phyloP scores from a whole-genome alignment of 192 early-diverging fungal genomes.

The Gamsiella multidivaricata region DNA sequence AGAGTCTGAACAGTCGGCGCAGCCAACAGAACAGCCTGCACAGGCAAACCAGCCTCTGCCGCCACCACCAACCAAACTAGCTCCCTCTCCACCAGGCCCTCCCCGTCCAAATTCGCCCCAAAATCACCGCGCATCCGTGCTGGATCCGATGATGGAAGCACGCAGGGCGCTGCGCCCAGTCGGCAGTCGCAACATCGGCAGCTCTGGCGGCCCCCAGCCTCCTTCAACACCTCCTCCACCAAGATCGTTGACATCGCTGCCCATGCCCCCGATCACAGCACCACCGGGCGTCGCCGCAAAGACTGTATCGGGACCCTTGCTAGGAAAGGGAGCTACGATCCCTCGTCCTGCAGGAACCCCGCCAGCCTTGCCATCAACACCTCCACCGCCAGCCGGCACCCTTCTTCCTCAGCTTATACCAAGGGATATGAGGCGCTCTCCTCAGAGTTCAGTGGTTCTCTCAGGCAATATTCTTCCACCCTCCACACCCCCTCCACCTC shows the following conservation, averaged over 20 bases:
- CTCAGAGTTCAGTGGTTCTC: constrained; percentile 24
- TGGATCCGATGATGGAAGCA: constrained; percentile 45
- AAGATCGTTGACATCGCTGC: constrained; percentile 26
- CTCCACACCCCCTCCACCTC: constrained; percentile 35
- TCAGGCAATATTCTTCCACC: constrained; percentile 46
- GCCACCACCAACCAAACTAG: constrained; percentile 2
- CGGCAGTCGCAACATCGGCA: constrained; percentile 23
- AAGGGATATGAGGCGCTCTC: constrained; percentile 42
- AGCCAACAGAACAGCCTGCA: neutral
- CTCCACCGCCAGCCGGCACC: constrained; percentile 20
- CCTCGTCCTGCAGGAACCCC: constrained; percentile 32
- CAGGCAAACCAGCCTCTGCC: constrained; percentile 1
- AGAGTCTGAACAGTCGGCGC: neutral
- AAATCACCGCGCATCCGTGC: constrained; percentile 17
- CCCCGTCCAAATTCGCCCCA: constrained; percentile 3
- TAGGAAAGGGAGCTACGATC: constrained; percentile 9
- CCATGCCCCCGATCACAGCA: constrained; percentile 22
- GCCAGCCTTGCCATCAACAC: constrained; percentile 18
- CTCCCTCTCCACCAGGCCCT: constrained; percentile 20
- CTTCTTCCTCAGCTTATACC: constrained; percentile 18
- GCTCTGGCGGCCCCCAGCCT: constrained; percentile 11
- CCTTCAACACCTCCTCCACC: constrained; percentile 36
- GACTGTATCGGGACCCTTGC: constrained; percentile 13
- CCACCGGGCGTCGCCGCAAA: constrained; percentile 20
- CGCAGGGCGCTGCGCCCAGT: constrained; percentile 31